These are phyloP conservation scores for Sporobolomyces pararoseus DNA, from an alignment of 768 basidiomycete genomes.

Conservation along the genomic window DNA sequence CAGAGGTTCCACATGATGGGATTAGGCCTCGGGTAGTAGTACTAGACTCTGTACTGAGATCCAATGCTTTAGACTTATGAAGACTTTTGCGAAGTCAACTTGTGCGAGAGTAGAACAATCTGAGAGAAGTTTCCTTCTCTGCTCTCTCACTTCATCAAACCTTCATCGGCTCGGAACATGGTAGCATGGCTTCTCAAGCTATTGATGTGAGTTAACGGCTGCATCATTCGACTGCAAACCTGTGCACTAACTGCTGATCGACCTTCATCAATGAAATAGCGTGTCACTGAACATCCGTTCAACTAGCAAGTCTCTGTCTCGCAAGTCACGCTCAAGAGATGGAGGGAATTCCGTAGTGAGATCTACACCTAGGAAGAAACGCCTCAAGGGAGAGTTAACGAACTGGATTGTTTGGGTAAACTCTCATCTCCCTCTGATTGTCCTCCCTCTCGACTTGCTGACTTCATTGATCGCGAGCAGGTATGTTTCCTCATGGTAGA, in stretches of 20 bases:
- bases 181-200: conserved; percentile 31
- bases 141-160: neutral
- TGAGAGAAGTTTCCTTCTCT: neutral
- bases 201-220: neutral
- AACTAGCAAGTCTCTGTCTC: conserved; percentile 13
- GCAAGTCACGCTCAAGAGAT: neutral
- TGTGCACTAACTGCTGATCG: too few relatives aligned
- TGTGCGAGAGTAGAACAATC: neutral
- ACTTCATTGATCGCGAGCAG: neutral
- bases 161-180: neutral
- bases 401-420: conserved; percentile 34
- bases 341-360: neutral
- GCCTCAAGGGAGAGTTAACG: conserved; percentile 8
- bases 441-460: too few relatives aligned
- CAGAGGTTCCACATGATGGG: conserved; percentile 37
- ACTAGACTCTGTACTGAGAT: neutral
- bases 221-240: too few relatives aligned
- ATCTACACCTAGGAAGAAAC: neutral
- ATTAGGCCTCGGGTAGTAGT: conserved; percentile 1
- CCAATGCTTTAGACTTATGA: too few relatives aligned
- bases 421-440: neutral
- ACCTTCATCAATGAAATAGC: neutral
- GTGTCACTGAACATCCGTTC: conserved; percentile 13
- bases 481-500: conserved; percentile 3
- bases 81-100: neutral